A percentile compares a stretch with the other conserved stretches of the same genome.
These are phyloP conservation scores for Penstemon barbatus DNA, from an alignment of 257 asterid species.

Conservation along the genomic window DNA sequence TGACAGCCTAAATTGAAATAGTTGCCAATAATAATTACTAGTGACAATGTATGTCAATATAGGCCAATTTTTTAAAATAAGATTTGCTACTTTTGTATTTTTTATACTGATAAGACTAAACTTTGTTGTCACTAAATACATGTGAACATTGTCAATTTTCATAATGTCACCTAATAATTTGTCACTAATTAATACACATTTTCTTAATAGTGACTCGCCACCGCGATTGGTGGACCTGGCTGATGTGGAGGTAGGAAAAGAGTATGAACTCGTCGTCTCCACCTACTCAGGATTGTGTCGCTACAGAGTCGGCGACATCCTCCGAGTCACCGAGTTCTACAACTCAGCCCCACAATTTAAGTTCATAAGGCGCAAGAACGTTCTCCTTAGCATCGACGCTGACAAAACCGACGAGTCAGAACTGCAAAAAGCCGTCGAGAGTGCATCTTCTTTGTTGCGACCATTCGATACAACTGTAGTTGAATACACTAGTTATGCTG, in stretches of 20 bases:
- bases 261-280: constrained; percentile 74
- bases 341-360: constrained; percentile 77
- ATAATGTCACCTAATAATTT: no score
- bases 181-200: no score
- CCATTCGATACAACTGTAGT: constrained; percentile 43
- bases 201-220: constrained; percentile 36
- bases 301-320: constrained; percentile 82
- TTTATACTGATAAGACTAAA: no score
- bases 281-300: constrained; percentile 75
- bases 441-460: constrained; percentile 40
- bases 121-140: no score
- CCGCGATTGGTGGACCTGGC: constrained; percentile 61
- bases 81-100: no score
- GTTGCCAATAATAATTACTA: no score
- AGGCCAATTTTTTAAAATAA: no score
- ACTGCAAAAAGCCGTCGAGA: constrained; percentile 62
- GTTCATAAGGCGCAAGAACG: constrained; percentile 68
- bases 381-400: constrained; percentile 62
- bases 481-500: constrained; percentile 77
- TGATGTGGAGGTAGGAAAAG: constrained; percentile 63
- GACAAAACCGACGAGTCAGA: constrained; percentile 80
- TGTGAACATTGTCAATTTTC: no score
- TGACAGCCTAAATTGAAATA: no score
- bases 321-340: constrained; percentile 61
- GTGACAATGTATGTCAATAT: no score